A percentile compares a stretch with the other conserved stretches of the same genome.
These are phyloP conservation scores for Leccinum disarticulatum DNA, from an alignment of 768 basidiomycete genomes.

Conservation along the genomic window DNA sequence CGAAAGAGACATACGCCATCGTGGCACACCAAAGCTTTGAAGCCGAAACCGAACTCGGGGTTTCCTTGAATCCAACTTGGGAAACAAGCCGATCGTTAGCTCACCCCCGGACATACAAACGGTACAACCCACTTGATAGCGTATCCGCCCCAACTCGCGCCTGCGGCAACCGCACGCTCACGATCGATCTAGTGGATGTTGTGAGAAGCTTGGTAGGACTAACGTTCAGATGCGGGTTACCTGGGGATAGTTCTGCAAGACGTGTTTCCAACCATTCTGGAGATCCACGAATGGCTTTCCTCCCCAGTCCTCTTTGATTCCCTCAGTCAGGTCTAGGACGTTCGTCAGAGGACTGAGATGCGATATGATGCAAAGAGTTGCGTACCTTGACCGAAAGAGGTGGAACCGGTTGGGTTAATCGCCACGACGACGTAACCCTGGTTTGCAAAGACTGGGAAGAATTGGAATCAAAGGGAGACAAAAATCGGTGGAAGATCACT, in stretches of 20 bases:
- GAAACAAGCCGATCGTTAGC: constrained; percentile 2
- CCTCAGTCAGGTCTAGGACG: constrained; percentile 69
- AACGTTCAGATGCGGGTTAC: constrained; percentile 32
- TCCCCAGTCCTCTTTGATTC: constrained; percentile 79
- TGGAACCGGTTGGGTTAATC: constrained; percentile 94
- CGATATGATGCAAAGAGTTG: not conserved
- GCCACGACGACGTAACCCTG: constrained; percentile 88
- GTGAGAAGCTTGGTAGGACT: not conserved
- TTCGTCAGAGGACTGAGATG: not conserved
- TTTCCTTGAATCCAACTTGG: constrained; percentile 93
- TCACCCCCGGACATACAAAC: not conserved
- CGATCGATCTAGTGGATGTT: constrained; percentile 53
- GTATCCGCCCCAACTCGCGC: constrained; percentile 85
- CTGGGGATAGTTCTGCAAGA: constrained; percentile 67
- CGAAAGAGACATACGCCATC: constrained; percentile 65
- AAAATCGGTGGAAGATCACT: not conserved
- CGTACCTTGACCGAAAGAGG: constrained; percentile 85
- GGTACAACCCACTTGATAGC: constrained; percentile 68
- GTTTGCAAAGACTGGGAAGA: constrained; percentile 65
- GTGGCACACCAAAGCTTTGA: constrained; percentile 91
- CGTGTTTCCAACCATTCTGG: constrained; percentile 70
- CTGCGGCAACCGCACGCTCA: constrained; percentile 72
- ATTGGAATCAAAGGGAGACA: not conserved
- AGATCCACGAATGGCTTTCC: constrained; percentile 83
- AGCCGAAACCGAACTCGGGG: constrained; percentile 81